These are phyloP conservation scores for Camelina laxa DNA, from an alignment of 345 rosid genomes.

Conservation along the genomic window DNA sequence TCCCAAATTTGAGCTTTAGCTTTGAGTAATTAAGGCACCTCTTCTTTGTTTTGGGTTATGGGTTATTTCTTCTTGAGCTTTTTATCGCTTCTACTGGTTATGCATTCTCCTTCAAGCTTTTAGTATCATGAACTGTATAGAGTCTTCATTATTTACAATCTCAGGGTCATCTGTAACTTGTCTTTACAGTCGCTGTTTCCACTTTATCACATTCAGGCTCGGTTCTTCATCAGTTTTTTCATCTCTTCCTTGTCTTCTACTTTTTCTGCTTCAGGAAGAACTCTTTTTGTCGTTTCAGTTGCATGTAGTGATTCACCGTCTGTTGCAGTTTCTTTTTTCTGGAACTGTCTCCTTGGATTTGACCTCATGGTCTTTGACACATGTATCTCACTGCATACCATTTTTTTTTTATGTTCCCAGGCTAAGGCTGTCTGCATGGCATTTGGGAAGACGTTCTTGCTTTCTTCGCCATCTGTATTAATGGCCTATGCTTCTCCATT, in stretches of 20 bases:
- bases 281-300: slow-evolving; percentile 13
- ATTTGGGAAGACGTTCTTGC: too few species aligned
- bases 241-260: neutral
- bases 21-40: slow-evolving; percentile 24
- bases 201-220: neutral
- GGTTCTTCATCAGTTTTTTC: neutral
- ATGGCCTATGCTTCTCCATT: too few species aligned
- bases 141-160: slow-evolving; percentile 9
- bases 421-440: too few species aligned
- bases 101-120: slow-evolving; percentile 16
- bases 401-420: too few species aligned
- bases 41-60: too few species aligned
- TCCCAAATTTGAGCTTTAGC: neutral
- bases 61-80: too few species aligned
- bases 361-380: neutral
- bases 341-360: slow-evolving; percentile 13
- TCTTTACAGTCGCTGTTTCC: neutral
- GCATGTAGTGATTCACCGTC: slow-evolving; percentile 3
- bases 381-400: too few species aligned
- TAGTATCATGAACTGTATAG: slow-evolving; percentile 12
- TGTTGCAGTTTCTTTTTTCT: neutral
- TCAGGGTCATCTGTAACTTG: neutral
- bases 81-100: slow-evolving; percentile 8
- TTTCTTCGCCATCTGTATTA: too few species aligned
- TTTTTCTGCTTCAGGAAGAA: slow-evolving; percentile 16